Conservation (phyloP, 305 asterid species). For the Fraxinus sp. region DNA sequence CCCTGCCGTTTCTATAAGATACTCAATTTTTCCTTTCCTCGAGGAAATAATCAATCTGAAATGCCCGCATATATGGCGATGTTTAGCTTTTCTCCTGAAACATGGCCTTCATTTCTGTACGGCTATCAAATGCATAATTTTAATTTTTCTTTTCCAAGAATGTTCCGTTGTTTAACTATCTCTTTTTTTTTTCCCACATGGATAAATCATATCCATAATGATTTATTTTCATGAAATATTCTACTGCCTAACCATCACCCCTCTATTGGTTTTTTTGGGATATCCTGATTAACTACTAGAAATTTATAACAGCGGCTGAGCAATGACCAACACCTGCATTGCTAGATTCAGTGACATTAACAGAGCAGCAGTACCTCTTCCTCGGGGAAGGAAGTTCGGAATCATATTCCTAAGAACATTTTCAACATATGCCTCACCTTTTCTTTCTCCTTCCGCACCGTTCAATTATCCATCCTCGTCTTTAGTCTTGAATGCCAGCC, state of each 20-base stretch:
- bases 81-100: not conserved
- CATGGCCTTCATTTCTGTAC: not conserved
- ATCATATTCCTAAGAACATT: constrained; percentile 43
- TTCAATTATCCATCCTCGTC: constrained; percentile 34
- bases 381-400: constrained; percentile 40
- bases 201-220: not conserved
- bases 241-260: not conserved
- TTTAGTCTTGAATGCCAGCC: constrained; percentile 44
- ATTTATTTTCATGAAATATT: not conserved
- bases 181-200: not conserved
- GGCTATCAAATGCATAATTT: not conserved
- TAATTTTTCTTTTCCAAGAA: not conserved
- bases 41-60: not conserved
- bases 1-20: not conserved
- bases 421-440: constrained; percentile 57
- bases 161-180: not conserved
- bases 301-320: constrained; percentile 4
- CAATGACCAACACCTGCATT: constrained; percentile 64
- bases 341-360: constrained; percentile 53
- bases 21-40: not conserved
- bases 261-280: constrained; percentile 15
- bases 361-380: constrained; percentile 49
- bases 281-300: constrained; percentile 3
- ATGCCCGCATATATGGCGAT: not conserved
- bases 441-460: constrained; percentile 32